These are phyloP conservation scores for Jaltomata sinuosa DNA, from an alignment of 257 asterid genomes.

Conservation along the genomic window DNA sequence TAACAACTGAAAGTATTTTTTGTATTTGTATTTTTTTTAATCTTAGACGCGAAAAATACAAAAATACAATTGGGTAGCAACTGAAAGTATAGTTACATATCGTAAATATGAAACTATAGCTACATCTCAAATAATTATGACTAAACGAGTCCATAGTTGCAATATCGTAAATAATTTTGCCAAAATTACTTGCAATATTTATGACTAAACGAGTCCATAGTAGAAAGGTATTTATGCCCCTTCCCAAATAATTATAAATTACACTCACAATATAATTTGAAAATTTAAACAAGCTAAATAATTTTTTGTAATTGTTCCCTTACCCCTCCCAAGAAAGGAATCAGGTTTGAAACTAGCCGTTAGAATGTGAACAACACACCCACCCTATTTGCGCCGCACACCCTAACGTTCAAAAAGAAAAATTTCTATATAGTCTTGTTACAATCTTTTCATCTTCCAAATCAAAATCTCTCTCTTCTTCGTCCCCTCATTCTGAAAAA, in stretches of 20 bases:
- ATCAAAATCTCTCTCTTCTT: not conserved
- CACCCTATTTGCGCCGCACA: not conserved
- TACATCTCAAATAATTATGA: no score
- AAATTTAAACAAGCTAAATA: not conserved
- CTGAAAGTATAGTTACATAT: no score
- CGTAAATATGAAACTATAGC: no score
- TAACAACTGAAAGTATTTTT: no score
- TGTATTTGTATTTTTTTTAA: no score
- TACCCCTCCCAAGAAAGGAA: not conserved
- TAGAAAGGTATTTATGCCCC: not conserved
- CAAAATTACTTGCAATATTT: no score
- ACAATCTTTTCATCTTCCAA: not conserved
- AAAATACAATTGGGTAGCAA: no score
- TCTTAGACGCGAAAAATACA: no score
- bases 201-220: no score
- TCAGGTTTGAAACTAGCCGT: constrained; percentile 11
- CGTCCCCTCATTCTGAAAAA: no score
- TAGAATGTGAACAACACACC: not conserved
- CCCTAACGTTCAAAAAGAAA: constrained; percentile 7
- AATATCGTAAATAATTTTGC: no score
- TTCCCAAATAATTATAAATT: not conserved
- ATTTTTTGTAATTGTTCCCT: not conserved
- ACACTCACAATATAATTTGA: not conserved
- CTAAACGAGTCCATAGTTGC: no score
- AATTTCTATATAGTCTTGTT: not conserved